Percentiles rank a stretch among this genome's conserved stretches.
phyloP scores from a whole-genome alignment of 2,329 filamentous ascomycete genomes.

The Nigrospora sphaerica region DNA sequence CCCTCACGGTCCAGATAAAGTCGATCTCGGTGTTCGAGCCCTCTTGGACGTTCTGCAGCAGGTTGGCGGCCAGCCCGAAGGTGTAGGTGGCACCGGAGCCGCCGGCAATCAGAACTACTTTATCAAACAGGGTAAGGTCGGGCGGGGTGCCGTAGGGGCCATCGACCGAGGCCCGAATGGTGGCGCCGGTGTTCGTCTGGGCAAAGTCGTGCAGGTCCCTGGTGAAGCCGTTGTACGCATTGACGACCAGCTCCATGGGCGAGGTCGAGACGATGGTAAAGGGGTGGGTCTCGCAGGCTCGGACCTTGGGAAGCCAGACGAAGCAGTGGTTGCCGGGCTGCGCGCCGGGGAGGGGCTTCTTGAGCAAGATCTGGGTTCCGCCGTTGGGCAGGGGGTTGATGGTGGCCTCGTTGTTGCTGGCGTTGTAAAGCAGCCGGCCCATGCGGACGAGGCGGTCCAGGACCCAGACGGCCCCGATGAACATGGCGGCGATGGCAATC shows the following conservation, averaged over 20 bases:
- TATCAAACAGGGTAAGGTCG: conserved; percentile 43
- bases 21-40: conserved; percentile 30
- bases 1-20: conserved; percentile 41
- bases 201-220: conserved; percentile 46
- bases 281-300: conserved; percentile 52
- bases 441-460: conserved; percentile 35
- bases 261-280: conserved; percentile 51
- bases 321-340: conserved; percentile 55
- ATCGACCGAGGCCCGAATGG: conserved; percentile 46
- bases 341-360: conserved; percentile 34
- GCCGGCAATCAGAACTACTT: conserved; percentile 51
- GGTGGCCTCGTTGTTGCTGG: conserved; percentile 30
- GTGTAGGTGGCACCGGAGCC: conserved; percentile 56
- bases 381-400: conserved; percentile 35
- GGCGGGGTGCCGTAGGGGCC: conserved; percentile 53
- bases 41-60: conserved; percentile 33
- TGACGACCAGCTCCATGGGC: conserved; percentile 51
- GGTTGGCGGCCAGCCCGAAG: conserved; percentile 39
- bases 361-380: conserved; percentile 38
- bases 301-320: conserved; percentile 54
- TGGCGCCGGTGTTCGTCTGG: conserved; percentile 36
- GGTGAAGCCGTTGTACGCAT: conserved; percentile 53
- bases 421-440: conserved; percentile 25
- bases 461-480: conserved; percentile 33
- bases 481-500: conserved; percentile 28